Conservation (phyloP, 257 asterid genomes). For the Solanum clarkiae region DNA sequence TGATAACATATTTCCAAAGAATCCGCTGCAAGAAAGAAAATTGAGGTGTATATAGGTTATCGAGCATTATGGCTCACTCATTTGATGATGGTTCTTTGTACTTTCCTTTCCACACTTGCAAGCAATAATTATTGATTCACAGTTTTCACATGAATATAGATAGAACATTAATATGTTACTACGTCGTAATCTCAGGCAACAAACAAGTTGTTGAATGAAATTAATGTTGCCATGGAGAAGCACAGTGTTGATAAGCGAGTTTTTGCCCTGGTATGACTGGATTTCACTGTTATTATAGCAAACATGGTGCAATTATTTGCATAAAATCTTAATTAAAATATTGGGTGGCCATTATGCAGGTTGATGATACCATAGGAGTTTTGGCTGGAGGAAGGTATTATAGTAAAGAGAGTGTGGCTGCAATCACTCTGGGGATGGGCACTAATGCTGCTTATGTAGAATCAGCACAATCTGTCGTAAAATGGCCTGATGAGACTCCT, state of each 20-base stretch:
- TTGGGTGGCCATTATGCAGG: conserved; percentile 18
- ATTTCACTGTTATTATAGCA: not conserved
- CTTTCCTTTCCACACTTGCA: not conserved
- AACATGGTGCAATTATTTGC: not conserved
- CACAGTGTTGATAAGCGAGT: conserved; percentile 47
- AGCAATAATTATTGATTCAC: not conserved
- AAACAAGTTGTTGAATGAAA: conserved; percentile 33
- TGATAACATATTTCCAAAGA: not conserved
- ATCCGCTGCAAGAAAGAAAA: not conserved
- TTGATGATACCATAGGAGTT: conserved; percentile 57
- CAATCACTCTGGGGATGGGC: conserved; percentile 60
- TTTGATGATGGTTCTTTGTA: not conserved
- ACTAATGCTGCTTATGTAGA: conserved; percentile 54
- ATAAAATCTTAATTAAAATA: not conserved
- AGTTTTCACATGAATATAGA: not conserved
- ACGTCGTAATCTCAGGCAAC: conserved; percentile 26
- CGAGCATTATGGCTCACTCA: not conserved
- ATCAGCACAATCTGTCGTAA: conserved; percentile 20
- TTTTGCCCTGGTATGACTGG: conserved; percentile 34
- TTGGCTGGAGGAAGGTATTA: conserved; percentile 80
- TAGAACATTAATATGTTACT: not conserved
- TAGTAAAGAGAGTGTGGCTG: conserved; percentile 55
- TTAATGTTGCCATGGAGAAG: conserved; percentile 45
- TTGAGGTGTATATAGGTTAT: not conserved
- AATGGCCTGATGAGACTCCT: conserved; percentile 15